Evolutionary conservation across 1,139 yeast genomes (phyloP), one percentile per base, ranked within the genome.

Genomic region (Maudiozyma humilis): DNA sequence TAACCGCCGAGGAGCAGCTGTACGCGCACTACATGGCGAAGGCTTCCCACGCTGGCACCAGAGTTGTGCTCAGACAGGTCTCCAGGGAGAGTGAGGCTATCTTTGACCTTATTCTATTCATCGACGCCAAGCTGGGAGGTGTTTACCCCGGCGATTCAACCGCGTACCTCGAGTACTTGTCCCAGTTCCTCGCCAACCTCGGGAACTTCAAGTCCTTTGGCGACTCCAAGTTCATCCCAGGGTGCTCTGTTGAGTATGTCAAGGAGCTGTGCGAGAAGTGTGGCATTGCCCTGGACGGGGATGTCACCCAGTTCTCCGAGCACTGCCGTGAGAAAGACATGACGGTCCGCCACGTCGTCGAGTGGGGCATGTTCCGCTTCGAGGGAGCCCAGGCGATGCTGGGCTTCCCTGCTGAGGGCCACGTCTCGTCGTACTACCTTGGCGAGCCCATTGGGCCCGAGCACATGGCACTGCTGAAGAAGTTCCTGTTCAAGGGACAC

Each of bases 161-260:
- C 25, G 62, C 64, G 16, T 84, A 82, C 61, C 67, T 86, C 60
- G 93, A 85, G 59, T 87, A 85, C 56, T 79, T 87, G 7, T 76
- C 89, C 27, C 95, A 85, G 64, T 82, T 87, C 58, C 69, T 87
- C 56, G 71, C 82, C 42, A 87, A 87, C 63, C 71, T 82, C 59
- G 96, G 96, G 50, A 87, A 87, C 63, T 87, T 78, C 71, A 86
- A 85, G 66, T 82, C 93, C 0, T 87, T 87, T 65, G 96, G 96
- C 50, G 95, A 87, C 65, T 77, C 76, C 52, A 87, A 87, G 65
- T 86, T 86, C 59, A 71, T 87, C 51, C 96, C 96, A 32, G 68
- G 76, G 39, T 57, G 85, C 35, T 43, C 70, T 0, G 56, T 53
- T 34, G 73, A 65, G 1, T 70, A 71, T 3, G 80, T 86, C 53